A percentile compares a stretch with the other conserved stretches of the same genome.
These are phyloP conservation scores for Backusella tarrabulga DNA, from an alignment of 192 early-diverging fungal genomes.

Conservation along the genomic window DNA sequence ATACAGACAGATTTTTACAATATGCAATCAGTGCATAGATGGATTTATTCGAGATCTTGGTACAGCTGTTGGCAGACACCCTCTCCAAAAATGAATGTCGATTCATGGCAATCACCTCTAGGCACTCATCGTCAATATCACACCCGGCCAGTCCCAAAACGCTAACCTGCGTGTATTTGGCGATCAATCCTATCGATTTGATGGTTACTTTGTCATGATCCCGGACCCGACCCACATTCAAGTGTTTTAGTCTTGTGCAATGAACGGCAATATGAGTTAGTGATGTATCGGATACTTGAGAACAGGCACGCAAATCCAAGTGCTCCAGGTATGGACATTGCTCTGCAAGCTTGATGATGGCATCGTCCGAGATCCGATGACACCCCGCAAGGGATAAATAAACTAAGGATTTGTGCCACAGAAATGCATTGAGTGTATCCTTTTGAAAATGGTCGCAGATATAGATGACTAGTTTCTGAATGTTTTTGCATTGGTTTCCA, in stretches of 20 bases:
- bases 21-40: slow-evolving; percentile 40
- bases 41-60: slow-evolving; percentile 38
- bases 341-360: slow-evolving; percentile 36
- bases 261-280: slow-evolving; percentile 36
- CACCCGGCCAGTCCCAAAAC: slow-evolving; percentile 50
- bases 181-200: slow-evolving; percentile 43
- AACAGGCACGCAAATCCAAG: slow-evolving; percentile 45
- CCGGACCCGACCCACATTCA: slow-evolving; percentile 49
- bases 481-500: neutral
- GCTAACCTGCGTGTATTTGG: slow-evolving; percentile 39
- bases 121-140: slow-evolving; percentile 39
- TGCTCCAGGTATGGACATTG: slow-evolving; percentile 41
- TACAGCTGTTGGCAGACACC: slow-evolving; percentile 47
- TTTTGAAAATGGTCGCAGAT: slow-evolving; percentile 46
- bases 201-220: slow-evolving; percentile 40
- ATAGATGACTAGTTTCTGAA: neutral
- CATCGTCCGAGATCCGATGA: slow-evolving; percentile 43
- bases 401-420: slow-evolving; percentile 32
- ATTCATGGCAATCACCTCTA: slow-evolving; percentile 7
- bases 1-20: slow-evolving; percentile 43
- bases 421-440: slow-evolving; percentile 36
- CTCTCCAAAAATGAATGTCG: slow-evolving; percentile 35
- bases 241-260: slow-evolving; percentile 38
- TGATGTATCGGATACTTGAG: slow-evolving; percentile 40
- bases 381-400: slow-evolving; percentile 46